Conservation (phyloP, 2,329 filamentous ascomycete species). For the Diaporthe australafricana region DNA sequence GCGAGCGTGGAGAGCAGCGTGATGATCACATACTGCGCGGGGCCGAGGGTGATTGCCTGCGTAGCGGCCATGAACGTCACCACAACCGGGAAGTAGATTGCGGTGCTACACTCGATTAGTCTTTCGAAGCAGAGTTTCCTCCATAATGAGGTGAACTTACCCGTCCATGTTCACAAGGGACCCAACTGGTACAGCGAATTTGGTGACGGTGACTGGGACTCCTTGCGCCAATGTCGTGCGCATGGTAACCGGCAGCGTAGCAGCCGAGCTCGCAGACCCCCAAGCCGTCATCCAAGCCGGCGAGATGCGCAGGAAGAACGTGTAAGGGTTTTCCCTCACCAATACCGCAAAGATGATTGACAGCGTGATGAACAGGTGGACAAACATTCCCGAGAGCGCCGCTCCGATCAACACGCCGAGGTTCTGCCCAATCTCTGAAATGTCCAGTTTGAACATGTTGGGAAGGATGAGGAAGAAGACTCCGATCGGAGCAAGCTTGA, state of each 20-base stretch:
- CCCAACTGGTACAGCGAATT: slow-evolving; percentile 61
- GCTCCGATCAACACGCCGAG: slow-evolving; percentile 62
- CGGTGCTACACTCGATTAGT: slow-evolving; percentile 50
- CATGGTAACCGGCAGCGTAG: slow-evolving; percentile 63
- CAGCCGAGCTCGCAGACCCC: slow-evolving; percentile 65
- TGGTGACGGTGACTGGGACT: slow-evolving; percentile 55
- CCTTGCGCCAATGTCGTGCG: slow-evolving; percentile 52
- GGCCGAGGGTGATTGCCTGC: slow-evolving; percentile 56
- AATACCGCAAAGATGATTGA: slow-evolving; percentile 56
- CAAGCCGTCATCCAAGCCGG: slow-evolving; percentile 66
- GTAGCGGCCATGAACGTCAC: slow-evolving; percentile 65
- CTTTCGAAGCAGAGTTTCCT: slow-evolving; percentile 30
- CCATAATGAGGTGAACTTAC: slow-evolving; percentile 40
- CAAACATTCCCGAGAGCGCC: slow-evolving; percentile 57
- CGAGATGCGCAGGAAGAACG: slow-evolving; percentile 59
- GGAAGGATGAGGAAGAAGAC: slow-evolving; percentile 66
- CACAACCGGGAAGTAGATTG: slow-evolving; percentile 66
- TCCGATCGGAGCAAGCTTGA: slow-evolving; percentile 61
- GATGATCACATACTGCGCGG: slow-evolving; percentile 61
- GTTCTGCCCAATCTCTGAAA: slow-evolving; percentile 59
- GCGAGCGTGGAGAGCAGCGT: slow-evolving; percentile 61
- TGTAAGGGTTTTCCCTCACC: slow-evolving; percentile 58
- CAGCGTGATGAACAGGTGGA: slow-evolving; percentile 59
- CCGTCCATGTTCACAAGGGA: slow-evolving; percentile 64
- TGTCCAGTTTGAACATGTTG: slow-evolving; percentile 62